phyloP scores from a whole-genome alignment of 2,329 filamentous ascomycete species.

The Calonectria pseudoturangicola region DNA sequence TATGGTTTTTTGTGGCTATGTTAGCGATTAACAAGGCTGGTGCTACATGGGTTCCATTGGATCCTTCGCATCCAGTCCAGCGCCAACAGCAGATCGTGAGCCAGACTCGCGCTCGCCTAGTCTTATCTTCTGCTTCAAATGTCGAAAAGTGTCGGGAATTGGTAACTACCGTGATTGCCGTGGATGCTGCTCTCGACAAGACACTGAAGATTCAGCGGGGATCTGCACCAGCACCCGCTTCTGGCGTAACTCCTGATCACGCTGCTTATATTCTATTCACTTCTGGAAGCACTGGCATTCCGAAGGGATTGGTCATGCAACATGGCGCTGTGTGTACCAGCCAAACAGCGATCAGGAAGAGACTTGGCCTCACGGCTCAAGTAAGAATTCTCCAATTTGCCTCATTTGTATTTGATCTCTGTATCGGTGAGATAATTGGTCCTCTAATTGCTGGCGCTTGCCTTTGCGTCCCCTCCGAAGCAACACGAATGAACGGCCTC shows the following conservation, averaged over 20 bases:
- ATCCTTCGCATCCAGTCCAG: slow-evolving; percentile 44
- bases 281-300: slow-evolving; percentile 28
- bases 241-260: neutral
- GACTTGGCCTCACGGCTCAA: neutral
- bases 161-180: neutral
- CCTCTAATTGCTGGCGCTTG: slow-evolving; percentile 8
- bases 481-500: neutral
- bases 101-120: slow-evolving; percentile 24
- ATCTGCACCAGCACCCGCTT: neutral
- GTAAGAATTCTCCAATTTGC: slow-evolving; percentile 27
- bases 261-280: slow-evolving; percentile 32
- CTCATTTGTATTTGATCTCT: slow-evolving; percentile 20
- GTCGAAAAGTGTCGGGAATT: neutral
- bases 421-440: slow-evolving; percentile 24
- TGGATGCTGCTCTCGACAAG: neutral
- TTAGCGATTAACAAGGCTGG: slow-evolving; percentile 52
- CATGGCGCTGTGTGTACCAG: slow-evolving; percentile 28
- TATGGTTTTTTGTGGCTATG: slow-evolving; percentile 50
- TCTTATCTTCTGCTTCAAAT: slow-evolving; percentile 23
- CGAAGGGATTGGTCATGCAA: slow-evolving; percentile 39
- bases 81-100: slow-evolving; percentile 36
- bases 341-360: slow-evolving; percentile 9
- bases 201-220: neutral
- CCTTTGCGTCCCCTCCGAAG: slow-evolving; percentile 25
- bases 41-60: slow-evolving; percentile 49